phyloP scores from a whole-genome alignment of 1,284 basidiomycete genomes.

The Porodaedalea pini region DNA sequence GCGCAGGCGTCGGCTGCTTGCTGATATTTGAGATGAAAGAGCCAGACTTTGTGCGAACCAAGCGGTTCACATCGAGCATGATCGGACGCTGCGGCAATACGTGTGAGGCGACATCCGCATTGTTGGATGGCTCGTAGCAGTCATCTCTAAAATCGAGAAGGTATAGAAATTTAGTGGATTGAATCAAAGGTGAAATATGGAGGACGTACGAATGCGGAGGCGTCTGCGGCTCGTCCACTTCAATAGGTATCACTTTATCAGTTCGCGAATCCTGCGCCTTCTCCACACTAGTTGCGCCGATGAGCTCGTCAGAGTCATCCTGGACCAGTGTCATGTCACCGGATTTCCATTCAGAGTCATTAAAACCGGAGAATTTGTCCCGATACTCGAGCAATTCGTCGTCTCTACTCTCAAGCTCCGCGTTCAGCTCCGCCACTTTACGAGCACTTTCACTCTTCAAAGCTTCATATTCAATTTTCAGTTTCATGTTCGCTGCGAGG shows the following conservation, averaged over 20 bases:
- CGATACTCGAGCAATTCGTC: background rate
- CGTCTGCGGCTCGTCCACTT: background rate
- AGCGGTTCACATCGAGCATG: constrained; percentile 13
- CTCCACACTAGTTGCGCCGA: background rate
- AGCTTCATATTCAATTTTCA: constrained; percentile 23
- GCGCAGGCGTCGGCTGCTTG: constrained; percentile 49
- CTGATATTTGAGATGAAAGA: constrained; percentile 44
- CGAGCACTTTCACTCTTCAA: constrained; percentile 20
- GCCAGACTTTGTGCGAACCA: constrained; percentile 40
- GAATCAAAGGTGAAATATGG: background rate
- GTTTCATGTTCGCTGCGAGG: constrained; percentile 22
- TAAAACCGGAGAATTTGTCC: background rate
- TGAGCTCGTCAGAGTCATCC: background rate
- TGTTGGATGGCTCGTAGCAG: background rate
- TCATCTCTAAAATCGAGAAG: no score
- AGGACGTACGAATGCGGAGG: background rate
- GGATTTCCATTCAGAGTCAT: background rate
- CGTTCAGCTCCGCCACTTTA: constrained; percentile 22
- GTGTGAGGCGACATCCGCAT: no score
- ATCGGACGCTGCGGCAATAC: background rate
- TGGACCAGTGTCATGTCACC: background rate
- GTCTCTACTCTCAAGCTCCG: constrained; percentile 8
- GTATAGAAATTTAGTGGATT: no score
- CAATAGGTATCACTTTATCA: background rate
- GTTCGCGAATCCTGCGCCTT: background rate